A percentile compares a stretch with the other conserved stretches of the same genome.
phyloP scores from a whole-genome alignment of 345 rosid genomes.

The Zanthoxylum bungeanum region DNA sequence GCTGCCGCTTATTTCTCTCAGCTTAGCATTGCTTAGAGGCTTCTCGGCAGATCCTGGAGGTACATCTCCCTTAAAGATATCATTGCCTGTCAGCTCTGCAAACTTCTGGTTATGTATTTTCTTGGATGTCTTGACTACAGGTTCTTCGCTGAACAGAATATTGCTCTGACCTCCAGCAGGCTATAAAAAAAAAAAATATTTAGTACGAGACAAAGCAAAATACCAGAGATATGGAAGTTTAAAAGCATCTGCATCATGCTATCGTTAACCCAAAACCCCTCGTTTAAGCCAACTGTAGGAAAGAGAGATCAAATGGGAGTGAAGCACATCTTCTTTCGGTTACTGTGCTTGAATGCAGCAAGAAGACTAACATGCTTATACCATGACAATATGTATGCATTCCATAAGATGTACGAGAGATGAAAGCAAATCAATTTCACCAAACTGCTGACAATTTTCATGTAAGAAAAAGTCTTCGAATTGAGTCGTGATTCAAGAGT shows the following conservation, averaged over 20 bases:
- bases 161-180: constrained; percentile 86
- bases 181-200: constrained; percentile 24
- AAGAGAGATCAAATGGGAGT: not conserved
- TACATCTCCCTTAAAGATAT: constrained; percentile 68
- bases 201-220: not conserved
- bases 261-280: not conserved
- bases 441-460: not conserved
- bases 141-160: constrained; percentile 59
- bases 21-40: constrained; percentile 67
- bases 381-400: not conserved
- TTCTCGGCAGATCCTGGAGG: constrained; percentile 68
- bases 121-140: constrained; percentile 59
- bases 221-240: not conserved
- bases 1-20: constrained; percentile 78
- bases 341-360: not conserved
- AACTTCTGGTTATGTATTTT: constrained; percentile 74
- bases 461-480: not conserved
- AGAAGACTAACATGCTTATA: too few relatives aligned
- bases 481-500: not conserved
- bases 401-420: not conserved
- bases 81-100: constrained; percentile 72
- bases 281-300: not conserved
- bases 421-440: not conserved
- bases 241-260: not conserved
- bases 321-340: not conserved